Conservation (phyloP, 1,284 basidiomycete genomes). For the Phellinidium pouzarii region DNA sequence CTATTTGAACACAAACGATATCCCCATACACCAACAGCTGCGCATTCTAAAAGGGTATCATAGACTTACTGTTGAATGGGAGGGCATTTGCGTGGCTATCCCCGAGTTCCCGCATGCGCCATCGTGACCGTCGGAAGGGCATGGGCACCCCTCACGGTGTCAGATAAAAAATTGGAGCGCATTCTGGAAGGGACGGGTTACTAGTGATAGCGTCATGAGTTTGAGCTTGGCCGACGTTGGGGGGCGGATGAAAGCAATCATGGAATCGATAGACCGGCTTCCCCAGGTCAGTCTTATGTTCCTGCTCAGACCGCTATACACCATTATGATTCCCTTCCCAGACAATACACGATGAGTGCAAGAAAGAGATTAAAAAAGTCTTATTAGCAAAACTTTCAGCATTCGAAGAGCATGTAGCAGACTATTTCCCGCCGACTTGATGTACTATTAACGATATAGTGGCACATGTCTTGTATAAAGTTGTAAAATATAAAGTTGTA, state of each 20-base stretch:
- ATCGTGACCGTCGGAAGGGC: constrained; percentile 50
- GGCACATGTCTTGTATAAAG: too few relatives aligned
- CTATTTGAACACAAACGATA: neutral
- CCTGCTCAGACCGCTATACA: neutral
- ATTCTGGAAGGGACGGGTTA: constrained; percentile 65
- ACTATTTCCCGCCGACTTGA: too few relatives aligned
- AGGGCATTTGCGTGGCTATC: neutral
- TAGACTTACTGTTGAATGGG: neutral
- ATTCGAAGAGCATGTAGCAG: neutral
- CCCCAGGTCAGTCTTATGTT: neutral
- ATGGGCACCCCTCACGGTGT: constrained; percentile 46
- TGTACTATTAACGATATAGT: too few relatives aligned
- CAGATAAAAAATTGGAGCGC: constrained; percentile 44
- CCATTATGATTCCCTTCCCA: neutral
- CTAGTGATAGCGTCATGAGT: constrained; percentile 48
- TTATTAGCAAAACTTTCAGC: neutral
- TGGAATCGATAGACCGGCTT: constrained; percentile 49
- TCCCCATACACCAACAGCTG: neutral
- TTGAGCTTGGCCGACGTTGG: constrained; percentile 56
- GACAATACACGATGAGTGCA: neutral
- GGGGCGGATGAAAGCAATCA: constrained; percentile 50
- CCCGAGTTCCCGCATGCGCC: neutral
- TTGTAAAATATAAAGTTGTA: too few relatives aligned
- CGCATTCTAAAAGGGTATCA: neutral
- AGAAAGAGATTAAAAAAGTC: neutral